These are phyloP conservation scores for Coprinopsis sp. DNA, from an alignment of 768 basidiomycete genomes.

Conservation along the genomic window DNA sequence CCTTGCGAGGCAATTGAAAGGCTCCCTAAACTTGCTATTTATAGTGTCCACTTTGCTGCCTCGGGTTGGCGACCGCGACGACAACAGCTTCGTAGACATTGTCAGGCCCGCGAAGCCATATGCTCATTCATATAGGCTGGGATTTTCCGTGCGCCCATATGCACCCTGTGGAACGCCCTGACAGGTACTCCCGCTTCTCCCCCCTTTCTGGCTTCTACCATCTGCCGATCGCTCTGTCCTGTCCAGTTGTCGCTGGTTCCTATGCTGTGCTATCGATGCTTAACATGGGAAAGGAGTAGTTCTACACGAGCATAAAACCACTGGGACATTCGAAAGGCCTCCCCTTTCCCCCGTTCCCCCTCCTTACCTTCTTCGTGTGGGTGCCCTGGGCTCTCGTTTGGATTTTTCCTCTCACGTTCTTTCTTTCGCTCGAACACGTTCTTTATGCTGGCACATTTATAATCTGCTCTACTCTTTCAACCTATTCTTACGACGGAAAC, in stretches of 20 bases:
- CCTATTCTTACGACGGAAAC: neutral
- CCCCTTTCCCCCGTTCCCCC: neutral
- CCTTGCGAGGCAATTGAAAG: no score
- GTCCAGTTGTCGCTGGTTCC: neutral
- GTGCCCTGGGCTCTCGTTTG: neutral
- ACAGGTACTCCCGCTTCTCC: no score
- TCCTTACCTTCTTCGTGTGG: neutral
- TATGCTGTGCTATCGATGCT: neutral
- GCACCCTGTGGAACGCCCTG: no score
- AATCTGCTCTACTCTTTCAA: neutral
- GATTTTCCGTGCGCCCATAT: no score
- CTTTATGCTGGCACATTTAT: constrained; percentile 1
- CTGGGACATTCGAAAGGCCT: neutral
- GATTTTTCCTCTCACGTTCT: neutral
- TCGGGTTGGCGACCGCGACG: no score
- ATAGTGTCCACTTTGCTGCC: no score
- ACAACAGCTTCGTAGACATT: no score
- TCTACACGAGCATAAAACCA: neutral
- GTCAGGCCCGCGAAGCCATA: no score
- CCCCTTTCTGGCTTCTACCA: no score
- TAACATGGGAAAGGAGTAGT: neutral
- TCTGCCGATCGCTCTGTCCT: no score
- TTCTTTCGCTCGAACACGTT: neutral
- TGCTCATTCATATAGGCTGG: no score
- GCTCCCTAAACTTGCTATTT: no score